Conservation (phyloP, 805 yeast genomes). For the Lachancea waltii region DNA sequence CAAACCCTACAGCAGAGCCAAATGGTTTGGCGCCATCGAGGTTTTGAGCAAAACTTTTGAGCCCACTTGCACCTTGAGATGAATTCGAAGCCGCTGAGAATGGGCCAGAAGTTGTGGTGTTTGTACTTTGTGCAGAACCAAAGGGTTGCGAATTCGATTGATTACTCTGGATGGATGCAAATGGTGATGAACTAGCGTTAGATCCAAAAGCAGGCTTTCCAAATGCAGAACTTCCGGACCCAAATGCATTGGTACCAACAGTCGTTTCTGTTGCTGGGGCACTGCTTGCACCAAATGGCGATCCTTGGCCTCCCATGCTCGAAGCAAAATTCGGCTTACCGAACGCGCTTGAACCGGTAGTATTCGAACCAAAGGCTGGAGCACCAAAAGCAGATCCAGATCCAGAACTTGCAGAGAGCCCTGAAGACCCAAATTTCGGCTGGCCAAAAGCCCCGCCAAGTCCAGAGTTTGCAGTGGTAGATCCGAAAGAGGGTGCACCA, state of each 20-base stretch:
- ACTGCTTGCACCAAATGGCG: constrained; percentile 8
- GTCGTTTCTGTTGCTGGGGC: too few species aligned
- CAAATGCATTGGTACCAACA: too few species aligned
- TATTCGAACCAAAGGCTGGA: constrained; percentile 7
- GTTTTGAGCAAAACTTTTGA: background rate
- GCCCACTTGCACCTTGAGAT: background rate
- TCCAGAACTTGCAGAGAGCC: background rate
- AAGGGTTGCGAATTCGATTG: constrained; percentile 1
- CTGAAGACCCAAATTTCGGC: constrained; percentile 30
- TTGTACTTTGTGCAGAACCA: background rate
- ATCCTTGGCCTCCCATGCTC: background rate
- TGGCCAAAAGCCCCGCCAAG: constrained; percentile 18
- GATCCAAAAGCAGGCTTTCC: constrained; percentile 2
- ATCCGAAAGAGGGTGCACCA: constrained; percentile 14
- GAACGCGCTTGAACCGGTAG: constrained; percentile 19
- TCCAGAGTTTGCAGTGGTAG: constrained; percentile 8
- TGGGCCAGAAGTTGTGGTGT: background rate
- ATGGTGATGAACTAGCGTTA: constrained; percentile 3
- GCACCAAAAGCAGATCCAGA: constrained; percentile 4
- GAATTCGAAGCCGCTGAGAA: too few species aligned
- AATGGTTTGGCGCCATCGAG: background rate
- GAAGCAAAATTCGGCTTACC: constrained; percentile 14
- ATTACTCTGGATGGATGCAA: constrained; percentile 3
- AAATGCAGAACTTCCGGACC: background rate
- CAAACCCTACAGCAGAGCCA: background rate